Evolutionary conservation across 345 rosid genomes (phyloP), one percentile per base, ranked within the genome.

Genomic region (Salix arbutifolia): DNA sequence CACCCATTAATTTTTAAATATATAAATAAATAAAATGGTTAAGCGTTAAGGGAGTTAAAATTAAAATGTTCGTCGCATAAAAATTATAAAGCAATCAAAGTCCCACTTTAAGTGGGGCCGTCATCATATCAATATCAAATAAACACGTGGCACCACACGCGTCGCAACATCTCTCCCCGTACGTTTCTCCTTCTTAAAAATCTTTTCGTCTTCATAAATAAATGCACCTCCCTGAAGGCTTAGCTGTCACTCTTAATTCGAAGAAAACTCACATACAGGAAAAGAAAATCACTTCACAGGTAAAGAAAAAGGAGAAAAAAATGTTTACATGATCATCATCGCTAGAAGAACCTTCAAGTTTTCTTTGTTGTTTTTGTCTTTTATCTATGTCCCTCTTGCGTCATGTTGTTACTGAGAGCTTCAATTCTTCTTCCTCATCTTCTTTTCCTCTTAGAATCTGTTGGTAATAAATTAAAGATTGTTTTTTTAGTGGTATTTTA

Each of bases 131-230:
- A 50, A 76, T 67, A 40, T 79, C 6, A 35, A 6, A 21, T n/a
- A 9, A 35, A 79, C 88, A 89, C 88, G 90, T 93, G 93, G 79
- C 85, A 23, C 14, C 82, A 33, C 79, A 37, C 69, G 76, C 71
- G 85, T 79, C 90, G 48, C 66, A 21, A 5, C 23, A 35, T 71
- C 16, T 33, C 65, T 60, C 23, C 86, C 82, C 73, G 58, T 81
- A 86, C 92, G 92, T 86, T 79, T 86, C 88, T 71, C 71, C 61
- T 18, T 75, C 78, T 8, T 30, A 33, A 1, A 11, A n/a, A 11
- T 67, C 18, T 65, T 26, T 19, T 13, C 38, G 4, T 38, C 26
- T 61, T 31, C 13, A 40, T 3, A 40, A 3, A 61, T 58, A 56
- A 56, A 35, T 17, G 18, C 28, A 74, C 21, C 52, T 40, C n/a